phyloP scores from a whole-genome alignment of 805 yeast genomes.

The Yarrowia osloensis region DNA sequence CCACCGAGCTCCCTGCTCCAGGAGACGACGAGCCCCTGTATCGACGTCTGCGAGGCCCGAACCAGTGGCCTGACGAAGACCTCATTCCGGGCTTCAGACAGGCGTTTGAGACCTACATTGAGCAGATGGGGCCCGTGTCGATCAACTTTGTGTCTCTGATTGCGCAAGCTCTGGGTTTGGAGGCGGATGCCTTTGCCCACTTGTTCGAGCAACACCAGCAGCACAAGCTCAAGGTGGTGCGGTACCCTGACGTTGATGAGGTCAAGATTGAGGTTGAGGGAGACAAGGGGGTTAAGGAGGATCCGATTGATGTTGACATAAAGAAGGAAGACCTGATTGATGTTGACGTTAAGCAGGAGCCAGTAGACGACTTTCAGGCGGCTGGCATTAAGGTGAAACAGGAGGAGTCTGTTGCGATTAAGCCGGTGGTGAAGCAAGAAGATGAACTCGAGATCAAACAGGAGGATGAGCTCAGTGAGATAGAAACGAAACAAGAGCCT shows the following conservation, averaged over 20 bases:
- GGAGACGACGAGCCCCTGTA: conserved; percentile 32
- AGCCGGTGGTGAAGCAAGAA: no score
- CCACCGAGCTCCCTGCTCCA: conserved; percentile 35
- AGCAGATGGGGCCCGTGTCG: conserved; percentile 14
- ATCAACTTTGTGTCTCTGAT: conserved; percentile 10
- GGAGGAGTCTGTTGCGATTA: background rate
- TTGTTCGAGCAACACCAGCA: conserved; percentile 7
- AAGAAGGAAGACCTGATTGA: background rate
- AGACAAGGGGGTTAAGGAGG: background rate
- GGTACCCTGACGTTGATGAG: conserved; percentile 15
- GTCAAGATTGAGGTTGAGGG: background rate
- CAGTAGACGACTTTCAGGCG: no score
- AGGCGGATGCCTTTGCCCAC: conserved; percentile 4
- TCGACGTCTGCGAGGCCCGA: conserved; percentile 12
- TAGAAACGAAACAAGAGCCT: background rate
- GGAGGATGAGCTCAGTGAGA: background rate
- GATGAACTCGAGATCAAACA: no score
- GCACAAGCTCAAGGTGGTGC: conserved; percentile 24
- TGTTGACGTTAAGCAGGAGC: background rate
- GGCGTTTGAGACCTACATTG: conserved; percentile 6
- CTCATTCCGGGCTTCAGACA: conserved; percentile 5
- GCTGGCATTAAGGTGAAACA: background rate
- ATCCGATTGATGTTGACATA: no score
- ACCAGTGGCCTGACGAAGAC: conserved; percentile 19
- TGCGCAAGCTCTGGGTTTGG: conserved; percentile 20